Base-by-base conservation (phyloP, 345 rosid genomes). In the Erodium maritimum region DNA sequence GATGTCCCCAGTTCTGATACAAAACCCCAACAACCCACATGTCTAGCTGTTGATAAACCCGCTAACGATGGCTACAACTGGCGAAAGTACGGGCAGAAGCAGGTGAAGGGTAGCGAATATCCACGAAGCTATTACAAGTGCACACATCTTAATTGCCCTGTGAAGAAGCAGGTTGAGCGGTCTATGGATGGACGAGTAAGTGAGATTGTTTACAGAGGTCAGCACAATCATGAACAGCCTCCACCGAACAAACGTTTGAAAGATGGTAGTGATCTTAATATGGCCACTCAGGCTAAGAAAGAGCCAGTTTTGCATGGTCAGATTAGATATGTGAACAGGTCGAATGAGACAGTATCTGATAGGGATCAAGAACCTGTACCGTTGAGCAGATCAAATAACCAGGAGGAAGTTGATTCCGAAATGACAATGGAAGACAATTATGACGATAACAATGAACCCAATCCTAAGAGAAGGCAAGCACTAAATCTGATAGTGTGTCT, bases 101-200 rank as follows among this genome's bases (percentile, higher is more conserved):
- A 94, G 22, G 90, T 89, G 25, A 89, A 93, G 77, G 94, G 96
- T 60, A 83, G 91, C 58, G 95, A 85, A 70, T 89, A 75, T 77
- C 96, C 99, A 5, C 72, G 99, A 73, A 93, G 99, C 78, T 89
- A 93, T 79, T 93, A 93, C 73, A 93, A 85, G 67, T 93, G 99
- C 61, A 93, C 95, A 11, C 77, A 87, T 71, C 72, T 50, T 50
- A 79, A 73, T 53, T 93, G 99, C 71, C 85, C 86, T 0, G 94
- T 89, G n/a, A 93, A 79, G 77, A 93, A 89, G 80, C 83, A 83
- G 79, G 91, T 93, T 10, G 99, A 93, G 74, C 90, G 95, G 19
- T 81, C 94, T 13, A 82, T 82, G 9, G 82, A 82, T 54, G 99
- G 96, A 53, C 95, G 82, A 56, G 82, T 93, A 67, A 82, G 94